These are phyloP conservation scores for Colletotrichum sansevieriae DNA, from an alignment of 2,329 filamentous ascomycete genomes.

Conservation along the genomic window DNA sequence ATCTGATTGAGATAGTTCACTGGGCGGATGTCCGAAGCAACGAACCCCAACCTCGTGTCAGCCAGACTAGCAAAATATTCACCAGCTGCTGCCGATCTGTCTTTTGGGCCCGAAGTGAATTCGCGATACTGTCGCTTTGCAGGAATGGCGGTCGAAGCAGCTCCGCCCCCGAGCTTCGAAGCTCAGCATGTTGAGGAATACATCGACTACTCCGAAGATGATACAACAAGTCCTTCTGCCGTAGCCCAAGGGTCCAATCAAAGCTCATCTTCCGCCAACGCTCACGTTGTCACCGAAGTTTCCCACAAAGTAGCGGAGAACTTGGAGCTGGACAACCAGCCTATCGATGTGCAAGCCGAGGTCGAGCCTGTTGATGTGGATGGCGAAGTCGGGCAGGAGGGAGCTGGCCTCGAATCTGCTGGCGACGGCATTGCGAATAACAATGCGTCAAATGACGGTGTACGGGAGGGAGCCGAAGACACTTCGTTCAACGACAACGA, in stretches of 20 bases:
- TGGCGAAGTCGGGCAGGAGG: slow-evolving; percentile 7
- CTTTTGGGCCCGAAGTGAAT: background rate
- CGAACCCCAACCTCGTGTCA: background rate
- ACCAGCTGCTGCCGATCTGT: background rate
- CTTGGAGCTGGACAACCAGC: slow-evolving; percentile 45
- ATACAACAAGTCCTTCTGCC: slow-evolving; percentile 25
- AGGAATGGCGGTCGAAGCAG: slow-evolving; percentile 35
- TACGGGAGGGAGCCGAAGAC: background rate
- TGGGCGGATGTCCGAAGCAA: slow-evolving; percentile 22
- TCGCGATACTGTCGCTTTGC: background rate
- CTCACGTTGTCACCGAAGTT: slow-evolving; percentile 11
- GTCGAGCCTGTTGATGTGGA: slow-evolving; percentile 1
- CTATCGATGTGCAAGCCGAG: slow-evolving; percentile 11
- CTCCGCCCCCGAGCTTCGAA: slow-evolving; percentile 24
- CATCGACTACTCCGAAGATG: slow-evolving; percentile 42
- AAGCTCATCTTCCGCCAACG: slow-evolving; percentile 26
- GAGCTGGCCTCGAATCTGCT: background rate
- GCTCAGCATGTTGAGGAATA: slow-evolving; percentile 36
- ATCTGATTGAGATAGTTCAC: background rate
- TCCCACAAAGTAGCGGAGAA: background rate
- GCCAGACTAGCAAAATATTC: background rate
- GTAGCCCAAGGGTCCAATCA: slow-evolving; percentile 22
- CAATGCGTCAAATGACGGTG: background rate
- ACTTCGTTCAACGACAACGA: slow-evolving; percentile 36
- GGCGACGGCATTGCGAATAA: background rate